Base-by-base conservation (phyloP, 75 land plant genomes). In the Picea sitchensis region DNA sequence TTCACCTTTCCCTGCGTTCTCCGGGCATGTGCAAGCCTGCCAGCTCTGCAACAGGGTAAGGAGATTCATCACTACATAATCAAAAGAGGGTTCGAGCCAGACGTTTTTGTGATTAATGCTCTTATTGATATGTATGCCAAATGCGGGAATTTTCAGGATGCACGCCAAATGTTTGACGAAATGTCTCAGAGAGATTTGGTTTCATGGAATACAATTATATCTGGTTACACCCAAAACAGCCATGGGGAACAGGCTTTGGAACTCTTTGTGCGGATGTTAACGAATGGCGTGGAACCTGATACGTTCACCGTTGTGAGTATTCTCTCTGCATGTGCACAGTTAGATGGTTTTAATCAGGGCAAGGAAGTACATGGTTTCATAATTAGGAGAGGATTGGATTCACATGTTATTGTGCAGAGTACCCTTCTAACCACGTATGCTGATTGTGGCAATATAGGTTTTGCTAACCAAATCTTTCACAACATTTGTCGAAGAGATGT, bases 401-500 rank as follows among this genome's bases (percentile, higher is more conserved):
- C 65, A 72, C 26, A 79, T 83, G 84, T 79, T 21, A 76, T 81
- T 21, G 60, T 67, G 44, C 78, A 82, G 87, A 76, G 79, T 17
- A 85, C 61, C 62, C 63, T 85, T 80, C 68, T 85, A 1, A 73
- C 60, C 23, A 80, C 77, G 20, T 79, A 81, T 76, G 80, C 77
- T 34, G 67, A 82, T 44, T 34, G 34, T 54, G 82, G 82, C 11
- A 21, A 31, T 11, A 32, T 82, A 20, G 20, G n/a, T 47, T 47
- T 62, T 14, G 78, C 82, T 23, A 17, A 23, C 15, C 17, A 47
- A 4, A 6, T 81, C 59, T 81, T 81, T 21, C 44, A 54, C 36
- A 68, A 21, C 13, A 76, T 81, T 62, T n/a, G 47, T 17, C 8
- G 1, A 13, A 74, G 56, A 21, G 76, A 72, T 74, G 58, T 74